Conservation (phyloP, 2,329 filamentous ascomycete species). For the Stemphylium vesicarium region DNA sequence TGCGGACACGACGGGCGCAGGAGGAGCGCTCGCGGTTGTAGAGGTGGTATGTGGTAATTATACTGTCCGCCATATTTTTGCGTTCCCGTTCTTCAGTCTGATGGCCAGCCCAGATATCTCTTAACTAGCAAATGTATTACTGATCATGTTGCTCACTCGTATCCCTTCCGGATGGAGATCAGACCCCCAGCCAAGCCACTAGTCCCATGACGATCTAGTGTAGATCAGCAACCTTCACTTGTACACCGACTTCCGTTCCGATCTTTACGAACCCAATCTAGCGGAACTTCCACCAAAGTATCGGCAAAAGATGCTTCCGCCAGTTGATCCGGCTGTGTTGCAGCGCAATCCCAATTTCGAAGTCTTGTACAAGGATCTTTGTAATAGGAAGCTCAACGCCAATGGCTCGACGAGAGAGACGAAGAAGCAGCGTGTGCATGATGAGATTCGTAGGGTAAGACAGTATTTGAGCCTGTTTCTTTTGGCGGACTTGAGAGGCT, state of each 20-base stretch:
- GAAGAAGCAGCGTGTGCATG: slow-evolving; percentile 51
- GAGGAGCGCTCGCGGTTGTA: slow-evolving; percentile 69
- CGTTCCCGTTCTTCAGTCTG: too few species aligned
- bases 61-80: background rate
- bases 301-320: slow-evolving; percentile 48
- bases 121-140: too few species aligned
- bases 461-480: background rate
- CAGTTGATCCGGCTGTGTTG: slow-evolving; percentile 46
- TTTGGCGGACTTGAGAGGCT: background rate
- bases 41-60: slow-evolving; percentile 44
- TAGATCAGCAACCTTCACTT: slow-evolving; percentile 1
- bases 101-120: too few species aligned
- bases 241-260: background rate
- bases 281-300: background rate
- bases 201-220: slow-evolving; percentile 3
- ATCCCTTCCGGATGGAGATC: too few species aligned
- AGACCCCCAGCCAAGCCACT: slow-evolving; percentile 10
- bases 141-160: too few species aligned
- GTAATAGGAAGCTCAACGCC: slow-evolving; percentile 50
- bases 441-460: slow-evolving; percentile 49
- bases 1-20: slow-evolving; percentile 67
- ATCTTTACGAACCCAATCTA: background rate
- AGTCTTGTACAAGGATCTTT: slow-evolving; percentile 54
- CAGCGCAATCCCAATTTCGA: slow-evolving; percentile 54
- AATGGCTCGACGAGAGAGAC: slow-evolving; percentile 54